Evolutionary conservation across 352 stramenopile genomes (phyloP).

Genomic region (Phytophthora idaei): DNA sequence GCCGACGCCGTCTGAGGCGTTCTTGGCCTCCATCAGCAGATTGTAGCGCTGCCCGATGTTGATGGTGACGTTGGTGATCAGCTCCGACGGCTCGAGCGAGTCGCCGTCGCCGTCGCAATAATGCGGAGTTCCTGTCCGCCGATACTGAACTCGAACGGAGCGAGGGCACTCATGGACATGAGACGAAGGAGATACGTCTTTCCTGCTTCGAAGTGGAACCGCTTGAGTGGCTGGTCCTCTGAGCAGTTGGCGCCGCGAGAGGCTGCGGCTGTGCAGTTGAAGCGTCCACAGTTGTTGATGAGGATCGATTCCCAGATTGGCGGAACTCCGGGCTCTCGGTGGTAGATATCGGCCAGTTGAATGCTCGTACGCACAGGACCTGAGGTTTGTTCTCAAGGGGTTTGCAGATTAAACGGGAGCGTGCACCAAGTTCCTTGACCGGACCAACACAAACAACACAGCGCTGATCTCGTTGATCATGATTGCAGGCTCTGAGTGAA

Average conservation of each 20-base stretch:
- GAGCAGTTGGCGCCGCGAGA: constrained; percentile 14
- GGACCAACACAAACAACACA: no score
- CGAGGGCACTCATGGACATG: constrained; percentile 31
- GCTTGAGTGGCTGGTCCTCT: constrained; percentile 16
- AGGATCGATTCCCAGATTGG: constrained; percentile 35
- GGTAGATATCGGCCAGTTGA: constrained; percentile 38
- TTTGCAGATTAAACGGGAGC: no score
- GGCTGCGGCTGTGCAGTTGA: constrained; percentile 31
- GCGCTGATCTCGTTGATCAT: no score
- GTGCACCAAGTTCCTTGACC: no score
- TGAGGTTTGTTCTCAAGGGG: no score
- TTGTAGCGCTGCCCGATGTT: constrained; percentile 37
- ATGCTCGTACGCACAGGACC: no score
- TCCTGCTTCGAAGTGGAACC: constrained; percentile 23
- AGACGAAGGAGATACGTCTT: constrained; percentile 33
- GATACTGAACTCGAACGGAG: constrained; percentile 39
- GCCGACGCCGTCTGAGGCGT: constrained; percentile 2
- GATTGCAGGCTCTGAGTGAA: no score
- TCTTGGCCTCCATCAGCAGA: constrained; percentile 30
- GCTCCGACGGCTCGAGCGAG: constrained; percentile 17
- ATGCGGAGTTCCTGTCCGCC: constrained; percentile 35
- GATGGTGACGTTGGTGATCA: constrained; percentile 27
- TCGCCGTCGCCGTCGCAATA: constrained; percentile 30
- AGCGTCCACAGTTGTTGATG: constrained; percentile 36
- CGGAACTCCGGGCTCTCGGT: constrained; percentile 1